phyloP scores from a whole-genome alignment of 2,329 filamentous ascomycete genomes.

The Arthrobotrys musiformis region DNA sequence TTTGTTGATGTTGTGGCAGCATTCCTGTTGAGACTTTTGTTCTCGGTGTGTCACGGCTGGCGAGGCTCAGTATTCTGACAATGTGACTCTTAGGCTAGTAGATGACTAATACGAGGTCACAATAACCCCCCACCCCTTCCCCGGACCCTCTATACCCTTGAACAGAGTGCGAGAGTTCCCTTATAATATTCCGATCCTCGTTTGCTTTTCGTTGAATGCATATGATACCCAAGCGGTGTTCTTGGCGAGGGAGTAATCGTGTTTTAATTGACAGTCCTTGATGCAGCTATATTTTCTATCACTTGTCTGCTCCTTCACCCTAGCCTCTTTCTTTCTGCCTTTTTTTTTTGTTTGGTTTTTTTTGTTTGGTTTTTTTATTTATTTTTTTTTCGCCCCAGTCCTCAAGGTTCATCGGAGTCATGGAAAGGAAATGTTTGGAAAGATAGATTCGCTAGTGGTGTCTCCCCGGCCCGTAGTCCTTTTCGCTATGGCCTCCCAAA shows the following conservation, averaged over 20 bases:
- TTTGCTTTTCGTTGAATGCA: slow-evolving; percentile 52
- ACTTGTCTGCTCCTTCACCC: neutral
- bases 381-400: slow-evolving; percentile 5
- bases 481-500: neutral
- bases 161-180: neutral
- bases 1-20: slow-evolving; percentile 7
- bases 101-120: neutral
- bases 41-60: neutral
- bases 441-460: slow-evolving; percentile 33
- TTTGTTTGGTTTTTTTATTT: slow-evolving; percentile 11
- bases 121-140: neutral
- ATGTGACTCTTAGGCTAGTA: neutral
- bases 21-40: neutral
- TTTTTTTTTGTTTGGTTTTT: neutral
- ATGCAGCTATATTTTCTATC: slow-evolving; percentile 3
- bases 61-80: neutral
- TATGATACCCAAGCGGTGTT: slow-evolving; percentile 55
- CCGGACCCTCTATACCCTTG: neutral
- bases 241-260: slow-evolving; percentile 51
- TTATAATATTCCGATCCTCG: slow-evolving; percentile 14
- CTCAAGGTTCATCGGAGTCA: slow-evolving; percentile 42
- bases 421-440: slow-evolving; percentile 37
- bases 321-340: neutral
- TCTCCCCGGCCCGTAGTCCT: neutral
- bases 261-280: slow-evolving; percentile 32